Base-by-base conservation (phyloP, 305 asterid species). In the Rubia occidens region DNA sequence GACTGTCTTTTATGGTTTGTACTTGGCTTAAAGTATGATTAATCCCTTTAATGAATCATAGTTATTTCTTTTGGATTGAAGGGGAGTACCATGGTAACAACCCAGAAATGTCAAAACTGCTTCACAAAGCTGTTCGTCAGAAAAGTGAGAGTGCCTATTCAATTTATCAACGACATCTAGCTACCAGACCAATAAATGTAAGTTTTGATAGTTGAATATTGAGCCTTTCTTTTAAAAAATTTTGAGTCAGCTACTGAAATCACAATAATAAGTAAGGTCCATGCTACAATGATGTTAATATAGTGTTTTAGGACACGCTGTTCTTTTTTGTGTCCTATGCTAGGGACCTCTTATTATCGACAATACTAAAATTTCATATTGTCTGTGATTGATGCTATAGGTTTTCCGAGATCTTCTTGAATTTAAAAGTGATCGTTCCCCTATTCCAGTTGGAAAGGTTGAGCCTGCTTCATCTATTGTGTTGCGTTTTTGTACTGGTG, bases 71-170 rank as follows among this genome's bases (percentile, higher is more conserved):
- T 62, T 68, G 72, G 55, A 76, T 76, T 74, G 40, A 74, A 94
- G 99, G 99, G 72, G 99, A 95, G 79, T 95, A 95, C 78, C 99
- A 95, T 79, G 95, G 97, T 68, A 95, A 95, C 85, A 95, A 95
- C 74, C 99, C 99, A 2, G 97, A 95, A 84, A 95, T 95, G 99
- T 95, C 99, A 69, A 95, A 95, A 81, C 81, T 95, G 88, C 96
- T 95, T 75, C 99, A 95, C 78, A 95, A 95, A 91, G 99, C 99
- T 59, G 96, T 95, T 72, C 80, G 99, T 17, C 89, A 91, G 79
- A 91, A 88, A 89, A 91, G 88, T 81, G 97, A 89, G 84, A 80
- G 83, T 68, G 90, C 99, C 39, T 95, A 91, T 83, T 82, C 94
- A 32, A 70, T 95, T 79, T 95, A 95, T 83, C 97, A 95, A 84